phyloP scores from a whole-genome alignment of 352 stramenopile genomes.

The Blastocystis sp. region DNA sequence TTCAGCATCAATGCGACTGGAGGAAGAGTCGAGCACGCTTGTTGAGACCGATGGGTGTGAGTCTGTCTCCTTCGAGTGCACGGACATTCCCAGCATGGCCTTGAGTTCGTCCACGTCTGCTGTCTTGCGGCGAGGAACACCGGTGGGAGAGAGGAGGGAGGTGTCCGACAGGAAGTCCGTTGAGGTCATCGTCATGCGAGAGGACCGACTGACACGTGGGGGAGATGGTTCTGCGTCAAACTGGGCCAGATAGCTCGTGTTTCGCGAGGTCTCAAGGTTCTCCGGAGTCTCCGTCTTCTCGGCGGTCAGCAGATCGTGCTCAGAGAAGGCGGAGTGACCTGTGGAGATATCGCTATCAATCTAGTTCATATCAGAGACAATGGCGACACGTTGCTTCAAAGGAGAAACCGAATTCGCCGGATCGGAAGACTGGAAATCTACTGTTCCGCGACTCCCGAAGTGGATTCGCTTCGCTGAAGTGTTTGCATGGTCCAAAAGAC shows the following conservation, averaged over 20 bases:
- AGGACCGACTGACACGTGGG: neutral
- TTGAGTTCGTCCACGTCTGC: slow-evolving; percentile 18
- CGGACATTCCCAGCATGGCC: neutral
- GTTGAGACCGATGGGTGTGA: neutral
- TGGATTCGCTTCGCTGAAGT: slow-evolving; percentile 20
- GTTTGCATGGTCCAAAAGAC: neutral
- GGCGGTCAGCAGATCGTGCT: neutral
- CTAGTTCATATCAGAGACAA: neutral
- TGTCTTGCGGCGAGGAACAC: neutral
- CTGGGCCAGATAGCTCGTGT: slow-evolving; percentile 26
- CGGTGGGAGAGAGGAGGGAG: neutral
- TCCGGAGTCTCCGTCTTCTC: neutral
- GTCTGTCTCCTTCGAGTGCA: neutral
- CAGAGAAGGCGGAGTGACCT: neutral
- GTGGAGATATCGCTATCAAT: slow-evolving; percentile 7
- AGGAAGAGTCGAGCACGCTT: neutral
- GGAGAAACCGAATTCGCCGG: slow-evolving; percentile 2
- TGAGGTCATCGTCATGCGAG: neutral
- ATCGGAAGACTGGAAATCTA: neutral
- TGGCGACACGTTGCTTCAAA: neutral
- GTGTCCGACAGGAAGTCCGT: neutral
- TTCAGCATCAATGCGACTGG: neutral
- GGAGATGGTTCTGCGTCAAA: neutral
- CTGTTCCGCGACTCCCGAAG: neutral
- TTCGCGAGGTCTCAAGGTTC: neutral